A percentile compares a stretch with the other conserved stretches of the same genome.
Conservation (phyloP, 1,284 basidiomycete genomes). For the Rhodotorula sp. region DNA sequence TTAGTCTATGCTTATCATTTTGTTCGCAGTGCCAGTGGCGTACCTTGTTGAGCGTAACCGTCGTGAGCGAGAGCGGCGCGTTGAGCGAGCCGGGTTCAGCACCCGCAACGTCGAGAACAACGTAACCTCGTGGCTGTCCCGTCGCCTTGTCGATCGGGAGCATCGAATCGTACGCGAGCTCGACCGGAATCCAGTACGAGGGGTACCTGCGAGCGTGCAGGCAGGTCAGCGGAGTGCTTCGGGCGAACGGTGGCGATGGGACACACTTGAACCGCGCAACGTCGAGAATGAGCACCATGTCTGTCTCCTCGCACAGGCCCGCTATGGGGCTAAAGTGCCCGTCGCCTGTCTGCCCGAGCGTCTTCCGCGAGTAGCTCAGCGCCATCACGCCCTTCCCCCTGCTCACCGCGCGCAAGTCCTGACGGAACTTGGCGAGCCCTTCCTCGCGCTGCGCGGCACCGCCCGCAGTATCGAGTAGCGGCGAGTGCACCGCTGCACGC, state of each 20-base stretch:
- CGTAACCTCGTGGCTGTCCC: constrained; percentile 44
- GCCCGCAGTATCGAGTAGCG: constrained; percentile 2
- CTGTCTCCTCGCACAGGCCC: constrained; percentile 39
- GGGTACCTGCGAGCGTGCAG: constrained; percentile 15
- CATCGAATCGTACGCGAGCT: constrained; percentile 42
- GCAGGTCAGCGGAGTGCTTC: background rate
- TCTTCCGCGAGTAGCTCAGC: constrained; percentile 39
- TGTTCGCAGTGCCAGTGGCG: background rate
- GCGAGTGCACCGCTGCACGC: constrained; percentile 6
- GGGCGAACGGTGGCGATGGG: background rate
- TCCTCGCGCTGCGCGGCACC: background rate
- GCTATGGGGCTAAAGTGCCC: constrained; percentile 46
- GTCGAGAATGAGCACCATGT: constrained; percentile 45
- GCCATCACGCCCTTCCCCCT: constrained; percentile 36
- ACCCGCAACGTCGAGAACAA: constrained; percentile 32
- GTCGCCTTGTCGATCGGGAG: constrained; percentile 45
- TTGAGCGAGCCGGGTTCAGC: constrained; percentile 19
- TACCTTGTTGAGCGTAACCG: constrained; percentile 44
- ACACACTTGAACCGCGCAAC: constrained; percentile 46
- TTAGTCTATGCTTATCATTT: too few species aligned
- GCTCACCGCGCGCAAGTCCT: constrained; percentile 25
- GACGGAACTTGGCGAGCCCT: constrained; percentile 31
- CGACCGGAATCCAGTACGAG: constrained; percentile 29
- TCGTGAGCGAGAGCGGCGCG: constrained; percentile 36
- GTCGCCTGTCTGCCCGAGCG: constrained; percentile 45